Evolutionary conservation across 345 rosid species (phyloP).

Genomic region (Eucalyptus regnans): DNA sequence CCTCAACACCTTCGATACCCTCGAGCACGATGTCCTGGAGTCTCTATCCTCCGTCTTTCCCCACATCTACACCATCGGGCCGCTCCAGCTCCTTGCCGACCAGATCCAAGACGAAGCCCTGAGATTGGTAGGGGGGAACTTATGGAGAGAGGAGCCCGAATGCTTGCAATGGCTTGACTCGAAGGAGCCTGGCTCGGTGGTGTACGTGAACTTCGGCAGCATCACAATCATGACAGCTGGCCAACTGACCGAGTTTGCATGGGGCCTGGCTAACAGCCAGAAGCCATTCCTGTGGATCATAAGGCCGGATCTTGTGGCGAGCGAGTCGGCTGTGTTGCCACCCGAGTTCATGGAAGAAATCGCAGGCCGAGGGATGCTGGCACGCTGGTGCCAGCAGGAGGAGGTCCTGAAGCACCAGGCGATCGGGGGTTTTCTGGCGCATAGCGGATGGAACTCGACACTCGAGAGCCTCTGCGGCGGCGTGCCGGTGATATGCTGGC

Average conservation of each 20-base stretch:
- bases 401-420: background rate
- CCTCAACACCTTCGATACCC: constrained; percentile 24
- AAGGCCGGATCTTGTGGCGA: background rate
- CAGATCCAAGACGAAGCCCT: background rate
- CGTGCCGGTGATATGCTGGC: background rate
- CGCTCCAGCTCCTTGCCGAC: constrained; percentile 10
- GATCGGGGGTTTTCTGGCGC: background rate
- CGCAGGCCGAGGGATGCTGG: background rate
- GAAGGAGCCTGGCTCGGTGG: background rate
- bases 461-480: background rate
- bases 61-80: constrained; percentile 13
- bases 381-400: background rate
- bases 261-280: background rate
- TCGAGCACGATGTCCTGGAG: constrained; percentile 13
- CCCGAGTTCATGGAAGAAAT: background rate
- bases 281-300: background rate
- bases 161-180: background rate
- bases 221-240: background rate
- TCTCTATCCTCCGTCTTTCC: constrained; percentile 7
- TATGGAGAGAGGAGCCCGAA: background rate
- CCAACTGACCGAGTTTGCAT: background rate
- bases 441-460: background rate
- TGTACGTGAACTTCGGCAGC: background rate
- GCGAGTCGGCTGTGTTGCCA: background rate
- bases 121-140: background rate